These are phyloP conservation scores for Heliamphora exappendiculata DNA, from an alignment of 148 eudicot species.

Conservation along the genomic window DNA sequence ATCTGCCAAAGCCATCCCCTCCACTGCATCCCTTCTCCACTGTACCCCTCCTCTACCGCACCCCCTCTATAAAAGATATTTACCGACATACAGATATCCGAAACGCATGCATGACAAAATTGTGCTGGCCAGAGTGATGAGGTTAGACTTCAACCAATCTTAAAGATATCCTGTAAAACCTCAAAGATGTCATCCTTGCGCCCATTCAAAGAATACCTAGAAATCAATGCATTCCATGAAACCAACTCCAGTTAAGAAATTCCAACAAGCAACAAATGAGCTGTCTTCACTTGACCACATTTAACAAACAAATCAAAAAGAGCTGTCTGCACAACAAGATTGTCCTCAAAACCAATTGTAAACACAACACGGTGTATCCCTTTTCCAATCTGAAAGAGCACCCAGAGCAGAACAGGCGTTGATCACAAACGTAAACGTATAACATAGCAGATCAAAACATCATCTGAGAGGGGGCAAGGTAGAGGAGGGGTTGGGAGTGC, in stretches of 20 bases:
- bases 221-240: constrained; percentile 61
- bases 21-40: too few relatives aligned
- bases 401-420: constrained; percentile 49
- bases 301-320: constrained; percentile 50
- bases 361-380: constrained; percentile 46
- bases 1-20: too few relatives aligned
- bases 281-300: constrained; percentile 34
- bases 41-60: too few relatives aligned
- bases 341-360: constrained; percentile 45
- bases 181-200: constrained; percentile 35
- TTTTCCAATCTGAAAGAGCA: constrained; percentile 27
- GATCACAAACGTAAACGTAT: constrained; percentile 60
- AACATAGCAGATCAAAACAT: constrained; percentile 46
- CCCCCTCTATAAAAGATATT: too few relatives aligned
- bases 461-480: too few relatives aligned
- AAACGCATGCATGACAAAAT: constrained; percentile 51
- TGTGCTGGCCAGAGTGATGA: constrained; percentile 47
- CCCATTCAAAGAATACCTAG: constrained; percentile 51
- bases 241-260: constrained; percentile 55
- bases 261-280: constrained; percentile 44
- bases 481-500: too few relatives aligned
- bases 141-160: constrained; percentile 39
- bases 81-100: constrained; percentile 27
- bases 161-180: constrained; percentile 24
- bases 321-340: constrained; percentile 54